These are phyloP conservation scores for Floccularia luteovirens DNA, from an alignment of 768 basidiomycete species.

Conservation along the genomic window DNA sequence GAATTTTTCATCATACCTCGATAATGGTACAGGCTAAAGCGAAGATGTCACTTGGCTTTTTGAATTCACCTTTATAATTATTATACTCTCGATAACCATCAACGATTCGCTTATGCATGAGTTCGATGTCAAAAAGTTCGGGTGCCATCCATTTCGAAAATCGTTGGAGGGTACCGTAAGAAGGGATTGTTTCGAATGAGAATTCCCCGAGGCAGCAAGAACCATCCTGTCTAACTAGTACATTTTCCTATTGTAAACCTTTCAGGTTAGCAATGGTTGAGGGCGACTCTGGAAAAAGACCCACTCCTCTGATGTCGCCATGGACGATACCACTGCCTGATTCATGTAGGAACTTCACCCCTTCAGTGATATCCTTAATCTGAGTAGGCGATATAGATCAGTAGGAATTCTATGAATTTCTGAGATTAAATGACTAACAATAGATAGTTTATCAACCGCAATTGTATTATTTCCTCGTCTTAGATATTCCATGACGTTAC, in stretches of 20 bases:
- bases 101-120: slow-evolving; percentile 9
- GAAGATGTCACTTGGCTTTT: slow-evolving; percentile 15
- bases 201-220: slow-evolving; percentile 13
- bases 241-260: slow-evolving; percentile 14
- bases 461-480: not conserved
- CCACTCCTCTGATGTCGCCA: not conserved
- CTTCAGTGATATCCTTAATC: not conserved
- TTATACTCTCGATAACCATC: slow-evolving; percentile 12
- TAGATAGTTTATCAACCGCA: not conserved
- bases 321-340: not conserved
- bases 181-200: slow-evolving; percentile 10
- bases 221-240: slow-evolving; percentile 13
- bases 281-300: not conserved
- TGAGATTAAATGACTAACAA: not conserved
- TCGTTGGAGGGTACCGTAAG: slow-evolving; percentile 6
- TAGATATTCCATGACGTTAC: not conserved
- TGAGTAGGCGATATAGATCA: not conserved
- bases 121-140: slow-evolving; percentile 11
- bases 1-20: slow-evolving; percentile 7
- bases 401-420: not conserved
- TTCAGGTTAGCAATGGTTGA: not conserved
- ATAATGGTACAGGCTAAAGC: slow-evolving; percentile 13
- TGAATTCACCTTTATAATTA: slow-evolving; percentile 17
- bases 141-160: slow-evolving; percentile 13
- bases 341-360: not conserved